phyloP scores from a whole-genome alignment of 2,329 filamentous ascomycete species.

The Cryoendolithus antarcticus region DNA sequence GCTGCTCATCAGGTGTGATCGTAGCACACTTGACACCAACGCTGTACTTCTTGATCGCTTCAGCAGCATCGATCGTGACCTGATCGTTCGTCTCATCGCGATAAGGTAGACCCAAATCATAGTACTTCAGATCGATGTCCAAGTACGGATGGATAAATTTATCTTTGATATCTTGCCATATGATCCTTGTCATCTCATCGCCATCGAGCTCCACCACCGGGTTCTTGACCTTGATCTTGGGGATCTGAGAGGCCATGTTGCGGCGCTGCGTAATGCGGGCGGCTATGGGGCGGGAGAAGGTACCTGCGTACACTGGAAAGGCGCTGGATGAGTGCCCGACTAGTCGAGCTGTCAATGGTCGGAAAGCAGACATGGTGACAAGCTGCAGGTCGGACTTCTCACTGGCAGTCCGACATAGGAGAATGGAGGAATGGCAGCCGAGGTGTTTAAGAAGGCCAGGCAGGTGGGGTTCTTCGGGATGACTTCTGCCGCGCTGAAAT shows the following conservation, averaged over 20 bases:
- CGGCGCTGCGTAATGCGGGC: conserved; percentile 23
- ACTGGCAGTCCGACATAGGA: no score
- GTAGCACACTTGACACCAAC: conserved; percentile 99
- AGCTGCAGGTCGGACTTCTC: no score
- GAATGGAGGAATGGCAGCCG: no score
- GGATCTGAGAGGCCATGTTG: conserved; percentile 30
- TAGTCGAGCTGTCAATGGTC: conserved; percentile 9
- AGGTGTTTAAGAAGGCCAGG: no score
- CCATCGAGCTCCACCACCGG: conserved; percentile 96
- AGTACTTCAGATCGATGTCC: conserved; percentile 80
- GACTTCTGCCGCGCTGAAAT: no score
- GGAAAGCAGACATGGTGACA: conserved; percentile 14
- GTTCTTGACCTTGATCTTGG: conserved; percentile 99
- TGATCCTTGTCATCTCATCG: conserved; percentile 92
- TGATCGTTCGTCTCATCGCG: conserved; percentile 93
- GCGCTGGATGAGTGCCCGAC: conserved; percentile 6
- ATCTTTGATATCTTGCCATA: conserved; percentile 99
- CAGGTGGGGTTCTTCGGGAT: no score
- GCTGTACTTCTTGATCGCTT: conserved; percentile 97
- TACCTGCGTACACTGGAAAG: conserved; percentile 9
- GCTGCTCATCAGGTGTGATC: conserved; percentile 93
- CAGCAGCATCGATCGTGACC: conserved; percentile 87
- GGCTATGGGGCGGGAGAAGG: conserved; percentile 20
- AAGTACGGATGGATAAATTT: conserved; percentile 96
- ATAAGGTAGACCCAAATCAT: conserved; percentile 63